Percentiles rank a stretch among this genome's conserved stretches.
These are phyloP conservation scores for Leucosporidium yakuticum DNA, from an alignment of 768 basidiomycete genomes.

Conservation along the genomic window DNA sequence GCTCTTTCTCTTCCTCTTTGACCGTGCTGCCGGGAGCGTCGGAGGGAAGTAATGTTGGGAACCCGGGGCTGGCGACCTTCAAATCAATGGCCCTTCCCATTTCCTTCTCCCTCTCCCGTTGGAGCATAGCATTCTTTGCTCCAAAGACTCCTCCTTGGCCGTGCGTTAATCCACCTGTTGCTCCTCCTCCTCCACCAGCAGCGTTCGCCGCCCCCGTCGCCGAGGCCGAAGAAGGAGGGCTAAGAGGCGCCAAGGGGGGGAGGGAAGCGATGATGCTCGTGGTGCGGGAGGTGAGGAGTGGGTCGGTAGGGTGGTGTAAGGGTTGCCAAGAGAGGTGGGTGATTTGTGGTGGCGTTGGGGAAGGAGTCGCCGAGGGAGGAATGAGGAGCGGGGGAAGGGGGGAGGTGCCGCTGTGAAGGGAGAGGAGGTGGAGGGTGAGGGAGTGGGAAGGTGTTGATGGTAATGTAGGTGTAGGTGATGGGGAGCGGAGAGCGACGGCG, in stretches of 20 bases:
- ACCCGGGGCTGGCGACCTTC: not conserved
- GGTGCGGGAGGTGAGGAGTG: constrained; percentile 8
- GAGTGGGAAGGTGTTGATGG: not conserved
- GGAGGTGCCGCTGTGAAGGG: constrained; percentile 20
- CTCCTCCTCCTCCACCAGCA: not conserved
- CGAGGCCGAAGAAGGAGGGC: not conserved
- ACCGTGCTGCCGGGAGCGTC: not conserved
- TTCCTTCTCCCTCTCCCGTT: constrained; percentile 31
- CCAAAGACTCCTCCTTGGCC: constrained; percentile 21
- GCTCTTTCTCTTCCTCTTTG: constrained; percentile 2
- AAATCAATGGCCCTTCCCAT: constrained; percentile 22
- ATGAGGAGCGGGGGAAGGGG: not conserved
- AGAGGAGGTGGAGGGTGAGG: constrained; percentile 20
- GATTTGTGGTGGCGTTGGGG: not conserved
- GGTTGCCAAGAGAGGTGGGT: constrained; percentile 24
- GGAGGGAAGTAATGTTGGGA: constrained; percentile 12
- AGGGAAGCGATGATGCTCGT: constrained; percentile 5
- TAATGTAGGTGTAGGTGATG: too few species aligned
- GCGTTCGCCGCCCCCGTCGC: not conserved
- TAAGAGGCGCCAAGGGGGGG: constrained; percentile 21
- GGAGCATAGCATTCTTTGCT: constrained; percentile 33
- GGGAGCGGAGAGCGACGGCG: too few species aligned
- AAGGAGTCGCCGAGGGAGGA: not conserved
- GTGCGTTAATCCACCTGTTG: not conserved
- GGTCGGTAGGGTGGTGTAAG: not conserved